These are phyloP conservation scores for Oryza rufipogon DNA, from an alignment of 176 grass and related monocot species.

Conservation along the genomic window DNA sequence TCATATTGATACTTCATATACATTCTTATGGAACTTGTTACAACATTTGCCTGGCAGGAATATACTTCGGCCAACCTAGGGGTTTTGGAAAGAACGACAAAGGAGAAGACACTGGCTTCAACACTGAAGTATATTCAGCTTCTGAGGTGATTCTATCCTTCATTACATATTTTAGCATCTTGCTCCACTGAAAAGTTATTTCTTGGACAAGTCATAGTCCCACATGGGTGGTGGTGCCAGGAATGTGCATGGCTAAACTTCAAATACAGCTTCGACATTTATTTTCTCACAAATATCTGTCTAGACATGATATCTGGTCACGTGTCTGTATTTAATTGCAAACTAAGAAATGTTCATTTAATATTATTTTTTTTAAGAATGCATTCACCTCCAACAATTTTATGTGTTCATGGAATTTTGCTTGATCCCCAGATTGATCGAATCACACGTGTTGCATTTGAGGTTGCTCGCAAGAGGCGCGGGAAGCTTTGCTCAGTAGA, in stretches of 20 bases:
- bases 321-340: neutral
- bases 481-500: constrained; percentile 87
- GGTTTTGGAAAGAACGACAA: constrained; percentile 89
- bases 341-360: neutral
- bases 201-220: neutral
- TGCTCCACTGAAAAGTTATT: neutral
- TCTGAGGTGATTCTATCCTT: constrained; percentile 57
- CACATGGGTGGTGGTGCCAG: neutral
- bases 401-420: constrained; percentile 16
- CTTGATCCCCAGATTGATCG: constrained; percentile 65
- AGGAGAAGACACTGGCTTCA: constrained; percentile 85
- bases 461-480: constrained; percentile 80
- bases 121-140: constrained; percentile 86
- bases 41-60: constrained; percentile 34
- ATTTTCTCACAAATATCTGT: neutral
- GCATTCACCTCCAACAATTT: constrained; percentile 17
- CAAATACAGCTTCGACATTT: neutral
- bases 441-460: constrained; percentile 82
- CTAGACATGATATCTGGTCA: neutral
- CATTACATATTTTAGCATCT: neutral
- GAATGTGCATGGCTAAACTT: neutral
- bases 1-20: neutral
- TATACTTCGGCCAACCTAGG: constrained; percentile 88
- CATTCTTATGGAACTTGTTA: neutral
- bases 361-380: constrained; percentile 14